Evolutionary conservation across 306 rosid genomes (phyloP).

Genomic region (Begonia loranthoides): DNA sequence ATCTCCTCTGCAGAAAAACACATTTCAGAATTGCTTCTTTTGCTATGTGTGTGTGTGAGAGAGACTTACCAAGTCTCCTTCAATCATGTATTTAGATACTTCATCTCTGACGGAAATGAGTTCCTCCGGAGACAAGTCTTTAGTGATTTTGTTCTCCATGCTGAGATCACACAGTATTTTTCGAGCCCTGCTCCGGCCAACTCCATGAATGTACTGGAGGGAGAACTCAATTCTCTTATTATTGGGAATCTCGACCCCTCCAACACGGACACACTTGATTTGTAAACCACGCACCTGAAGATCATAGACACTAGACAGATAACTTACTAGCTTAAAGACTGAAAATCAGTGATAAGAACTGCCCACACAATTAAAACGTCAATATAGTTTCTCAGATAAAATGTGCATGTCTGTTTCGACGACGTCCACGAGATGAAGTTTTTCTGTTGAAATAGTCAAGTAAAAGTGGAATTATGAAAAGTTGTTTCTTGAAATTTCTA

Average conservation of each 20-base stretch:
- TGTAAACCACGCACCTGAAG: conserved; percentile 32
- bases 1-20: conserved; percentile 47
- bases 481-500: too few relatives aligned
- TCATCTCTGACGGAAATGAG: conserved; percentile 67
- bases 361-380: too few relatives aligned
- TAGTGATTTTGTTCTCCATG: conserved; percentile 78
- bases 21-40: background rate
- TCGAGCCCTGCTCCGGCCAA: conserved; percentile 61
- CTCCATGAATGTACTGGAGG: conserved; percentile 82
- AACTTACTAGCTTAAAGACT: too few relatives aligned
- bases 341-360: too few relatives aligned
- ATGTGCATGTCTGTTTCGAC: too few relatives aligned
- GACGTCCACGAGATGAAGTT: too few relatives aligned
- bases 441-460: too few relatives aligned
- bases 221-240: conserved; percentile 74
- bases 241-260: conserved; percentile 87
- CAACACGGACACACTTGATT: conserved; percentile 69
- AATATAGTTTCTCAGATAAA: too few relatives aligned
- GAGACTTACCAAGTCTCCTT: conserved; percentile 69
- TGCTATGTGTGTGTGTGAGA: background rate
- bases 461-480: too few relatives aligned
- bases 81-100: conserved; percentile 73
- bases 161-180: conserved; percentile 47
- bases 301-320: background rate
- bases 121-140: conserved; percentile 68